phyloP scores from a whole-genome alignment of 192 early-diverging fungal species.

The Dissophora globulifera region DNA sequence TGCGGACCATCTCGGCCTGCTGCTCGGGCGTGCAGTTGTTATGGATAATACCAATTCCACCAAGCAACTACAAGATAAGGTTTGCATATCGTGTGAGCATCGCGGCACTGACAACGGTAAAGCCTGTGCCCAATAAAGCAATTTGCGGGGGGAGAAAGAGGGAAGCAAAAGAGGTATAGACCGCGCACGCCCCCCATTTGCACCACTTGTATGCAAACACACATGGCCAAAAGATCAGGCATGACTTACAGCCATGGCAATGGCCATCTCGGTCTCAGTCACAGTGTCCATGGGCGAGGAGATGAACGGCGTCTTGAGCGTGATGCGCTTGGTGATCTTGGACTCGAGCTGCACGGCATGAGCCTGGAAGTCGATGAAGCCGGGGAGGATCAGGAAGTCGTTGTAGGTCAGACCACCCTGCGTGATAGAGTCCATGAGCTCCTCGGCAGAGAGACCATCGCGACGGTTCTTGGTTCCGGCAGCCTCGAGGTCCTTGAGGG shows the following conservation, averaged over 20 bases:
- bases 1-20: constrained; percentile 98
- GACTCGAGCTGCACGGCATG: constrained; percentile 81
- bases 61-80: constrained; percentile 66
- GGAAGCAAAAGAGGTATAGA: too few species aligned
- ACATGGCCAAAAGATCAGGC: too few species aligned
- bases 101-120: background rate
- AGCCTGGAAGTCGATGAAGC: constrained; percentile 94
- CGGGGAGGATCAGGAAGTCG: constrained; percentile 97
- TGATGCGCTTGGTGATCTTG: constrained; percentile 89
- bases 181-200: too few species aligned
- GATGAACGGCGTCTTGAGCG: constrained; percentile 93
- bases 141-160: constrained; percentile 50
- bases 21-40: constrained; percentile 96
- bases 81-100: constrained; percentile 14
- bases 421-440: constrained; percentile 83
- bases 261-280: constrained; percentile 98
- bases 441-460: constrained; percentile 88
- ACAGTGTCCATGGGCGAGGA: constrained; percentile 99
- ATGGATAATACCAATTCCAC: constrained; percentile 98
- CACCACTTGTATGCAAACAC: too few species aligned
- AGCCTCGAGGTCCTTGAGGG: constrained; percentile 48
- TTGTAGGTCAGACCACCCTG: constrained; percentile 97
- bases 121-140: constrained; percentile 39
- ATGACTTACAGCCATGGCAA: constrained; percentile 89
- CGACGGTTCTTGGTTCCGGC: constrained; percentile 42